phyloP scores from a whole-genome alignment of 2,329 filamentous ascomycete genomes.

The Cladosporium sp. region DNA sequence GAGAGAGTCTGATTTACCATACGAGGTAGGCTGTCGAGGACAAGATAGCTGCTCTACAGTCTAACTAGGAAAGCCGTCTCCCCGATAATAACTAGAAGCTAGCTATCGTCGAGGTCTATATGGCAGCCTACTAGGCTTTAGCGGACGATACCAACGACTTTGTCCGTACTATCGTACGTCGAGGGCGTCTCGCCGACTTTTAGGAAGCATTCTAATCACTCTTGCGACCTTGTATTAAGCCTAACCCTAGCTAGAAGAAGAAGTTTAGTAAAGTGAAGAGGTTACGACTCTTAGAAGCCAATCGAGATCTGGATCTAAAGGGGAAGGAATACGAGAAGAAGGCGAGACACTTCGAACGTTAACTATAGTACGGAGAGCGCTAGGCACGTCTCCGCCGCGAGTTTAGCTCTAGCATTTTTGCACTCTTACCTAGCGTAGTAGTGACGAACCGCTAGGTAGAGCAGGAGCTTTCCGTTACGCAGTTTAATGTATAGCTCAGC shows the following conservation, averaged over 20 bases:
- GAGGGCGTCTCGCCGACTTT: slow-evolving; percentile 5
- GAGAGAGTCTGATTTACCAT: background rate
- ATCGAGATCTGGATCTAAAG: background rate
- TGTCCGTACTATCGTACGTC: background rate
- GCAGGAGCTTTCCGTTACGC: slow-evolving; percentile 1
- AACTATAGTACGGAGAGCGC: background rate
- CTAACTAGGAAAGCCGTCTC: background rate
- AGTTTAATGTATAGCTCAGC: background rate
- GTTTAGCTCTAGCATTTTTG: background rate
- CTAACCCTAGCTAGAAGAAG: slow-evolving; percentile 9
- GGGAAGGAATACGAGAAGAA: background rate
- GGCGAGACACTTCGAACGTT: background rate
- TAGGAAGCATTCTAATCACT: background rate
- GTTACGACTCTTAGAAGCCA: background rate
- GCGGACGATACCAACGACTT: slow-evolving; percentile 6
- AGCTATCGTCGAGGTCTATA: background rate
- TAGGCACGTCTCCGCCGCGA: background rate
- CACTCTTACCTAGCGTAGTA: background rate
- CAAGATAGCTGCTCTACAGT: background rate
- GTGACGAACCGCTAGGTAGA: background rate
- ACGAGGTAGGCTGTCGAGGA: no score
- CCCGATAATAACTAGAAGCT: background rate
- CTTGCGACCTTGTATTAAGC: background rate
- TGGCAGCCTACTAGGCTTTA: background rate
- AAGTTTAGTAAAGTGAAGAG: background rate